Evolutionary conservation across 2,329 filamentous ascomycete species (phyloP), one percentile per base, ranked within the genome.

Genomic region (Calonectria pteridis): DNA sequence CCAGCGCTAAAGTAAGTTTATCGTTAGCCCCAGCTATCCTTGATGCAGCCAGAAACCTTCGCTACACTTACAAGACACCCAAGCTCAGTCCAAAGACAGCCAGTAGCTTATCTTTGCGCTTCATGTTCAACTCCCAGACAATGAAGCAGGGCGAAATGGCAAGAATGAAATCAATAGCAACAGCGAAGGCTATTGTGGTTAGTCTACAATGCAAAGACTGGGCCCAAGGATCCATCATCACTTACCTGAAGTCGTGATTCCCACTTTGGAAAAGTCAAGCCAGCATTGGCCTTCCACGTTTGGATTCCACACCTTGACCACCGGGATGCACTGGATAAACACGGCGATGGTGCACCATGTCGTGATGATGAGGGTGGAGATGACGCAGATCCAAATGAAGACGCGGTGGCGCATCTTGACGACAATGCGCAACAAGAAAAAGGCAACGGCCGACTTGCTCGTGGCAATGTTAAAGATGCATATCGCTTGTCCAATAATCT

Each of bases 371-470:
- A 51, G 26, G 33, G 29, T 67, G 18, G 31, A 40, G 31, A 55
- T 16, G 23, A 67, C 33, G 16, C 49, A 82, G 18, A 77, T 74
- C 81, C 81, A 83, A 49, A 83, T 73, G 26, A 80, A 31, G 11
- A 65, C 62, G 53, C 72, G 75, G 74, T 80, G 79, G 71, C 77
- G 77, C 20, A 64, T 69, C 23, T 79, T 76, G 14, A 68, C 69
- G 26, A 81, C 74, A 58, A 82, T 76, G 43, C 82, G 82, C 46
- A 83, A 75, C 23, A 83, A 73, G 29, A 77, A 72, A 62, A 77
- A 72, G 35, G 55, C 73, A 13, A 77, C 73, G 6, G 75, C 67
- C 3, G 64, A 62, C 63, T 75, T 75, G 51, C 67, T 63, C 16
- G 67, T 70, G 29, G 53, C 69, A 37, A 77, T 68, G 67, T 74